Base-by-base conservation (phyloP, 2,329 filamentous ascomycete genomes). In the Phoma sp. region DNA sequence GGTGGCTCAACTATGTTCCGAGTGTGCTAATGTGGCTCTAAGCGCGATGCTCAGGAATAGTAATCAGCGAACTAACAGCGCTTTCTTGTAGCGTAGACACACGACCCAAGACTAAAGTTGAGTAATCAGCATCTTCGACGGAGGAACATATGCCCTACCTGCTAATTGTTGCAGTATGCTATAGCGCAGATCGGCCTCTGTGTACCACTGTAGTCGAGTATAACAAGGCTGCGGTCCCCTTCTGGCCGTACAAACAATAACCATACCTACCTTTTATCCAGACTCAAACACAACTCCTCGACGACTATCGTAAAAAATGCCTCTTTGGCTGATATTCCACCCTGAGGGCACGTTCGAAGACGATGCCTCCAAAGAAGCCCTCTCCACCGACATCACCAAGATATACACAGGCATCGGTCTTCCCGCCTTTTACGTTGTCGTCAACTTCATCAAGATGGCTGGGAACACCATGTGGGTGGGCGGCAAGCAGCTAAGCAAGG, bases 371-470 rank as follows among this genome's bases (percentile, higher is more conserved):
- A 76, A 74, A 47, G 45, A 67, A 38, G 65, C 70, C 19, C 49
- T 79, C 2, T 62, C 69, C 31, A 51, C 62, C 50, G 71, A 73
- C 60, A 72, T 78, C 40, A 77, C 75, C 44, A 69, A 74, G 43
- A 69, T 78, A 51, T 81, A 80, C 60, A 62, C 60, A 4, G 15
- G 29, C 12, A 51, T 74, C 33, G 64, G 72, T 6, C 69, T 80
- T 0, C 77, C 77, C 0, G 67, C 72, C 5, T 79, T 80, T 59
- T 80, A 78, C 50, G 77, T 78, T 2, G 67, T 76, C 4, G 69
- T 74, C 9, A 69, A 74, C 49, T 80, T 79, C 65, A 65, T 75
- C 52, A 57, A 62, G 3, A 51, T 73, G 21, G 39, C 62, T 0
- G 49, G 52, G 1, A 55, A 54, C 6, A 61, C 65, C 17, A 57